phyloP scores from a whole-genome alignment of 139 green algal genomes.

The Deuterostichococcus epilithicus region DNA sequence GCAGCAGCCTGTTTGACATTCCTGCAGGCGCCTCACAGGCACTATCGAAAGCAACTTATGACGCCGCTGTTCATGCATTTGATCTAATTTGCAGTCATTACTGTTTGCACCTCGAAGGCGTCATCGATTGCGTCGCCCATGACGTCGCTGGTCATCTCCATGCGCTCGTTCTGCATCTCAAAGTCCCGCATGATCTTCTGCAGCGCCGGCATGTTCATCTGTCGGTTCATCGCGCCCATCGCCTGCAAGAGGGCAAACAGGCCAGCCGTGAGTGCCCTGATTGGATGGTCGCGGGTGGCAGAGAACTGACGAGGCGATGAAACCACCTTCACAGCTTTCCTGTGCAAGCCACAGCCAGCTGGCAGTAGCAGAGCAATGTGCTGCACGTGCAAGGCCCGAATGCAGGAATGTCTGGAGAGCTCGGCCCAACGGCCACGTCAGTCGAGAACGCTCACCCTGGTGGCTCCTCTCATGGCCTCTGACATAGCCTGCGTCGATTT shows the following conservation, averaged over 20 bases:
- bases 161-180: constrained; percentile 94
- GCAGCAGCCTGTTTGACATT: too few species aligned
- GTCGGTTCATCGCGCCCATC: constrained; percentile 94
- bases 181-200: constrained; percentile 96
- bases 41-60: too few species aligned
- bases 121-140: constrained; percentile 96
- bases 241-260: constrained; percentile 55
- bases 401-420: too few species aligned
- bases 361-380: too few species aligned
- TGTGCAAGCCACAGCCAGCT: too few species aligned
- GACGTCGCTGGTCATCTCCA: constrained; percentile 97
- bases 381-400: too few species aligned
- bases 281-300: background rate
- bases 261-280: too few species aligned
- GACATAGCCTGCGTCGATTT: constrained; percentile 98
- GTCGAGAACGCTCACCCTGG: constrained; percentile 65
- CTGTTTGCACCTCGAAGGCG: constrained; percentile 69
- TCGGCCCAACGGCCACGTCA: too few species aligned
- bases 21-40: too few species aligned
- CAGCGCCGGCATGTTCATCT: constrained; percentile 90
- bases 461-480: constrained; percentile 92
- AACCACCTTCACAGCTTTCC: too few species aligned
- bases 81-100: too few species aligned
- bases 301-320: too few species aligned
- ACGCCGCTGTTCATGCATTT: background rate